Evolutionary conservation across 192 early-diverging fungal species (phyloP).

Genomic region (Backusella westeae): DNA sequence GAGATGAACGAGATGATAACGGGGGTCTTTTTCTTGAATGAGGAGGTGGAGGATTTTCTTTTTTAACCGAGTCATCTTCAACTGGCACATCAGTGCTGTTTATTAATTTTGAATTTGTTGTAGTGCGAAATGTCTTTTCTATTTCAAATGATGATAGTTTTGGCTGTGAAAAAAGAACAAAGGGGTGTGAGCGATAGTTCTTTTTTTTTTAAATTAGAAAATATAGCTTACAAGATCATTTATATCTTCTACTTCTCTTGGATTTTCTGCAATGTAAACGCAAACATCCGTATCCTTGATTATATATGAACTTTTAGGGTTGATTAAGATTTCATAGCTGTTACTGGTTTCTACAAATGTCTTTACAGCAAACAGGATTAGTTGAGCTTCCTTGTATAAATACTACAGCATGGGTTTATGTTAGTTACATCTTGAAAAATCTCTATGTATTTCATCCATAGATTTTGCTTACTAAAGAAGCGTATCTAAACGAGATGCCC

Average conservation of each 20-base stretch:
- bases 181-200: not conserved
- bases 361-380: constrained; percentile 41
- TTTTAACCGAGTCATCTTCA: not conserved
- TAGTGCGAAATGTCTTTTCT: not conserved
- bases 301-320: constrained; percentile 48
- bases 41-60: not conserved
- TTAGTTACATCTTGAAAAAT: not conserved
- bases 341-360: constrained; percentile 18
- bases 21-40: not conserved
- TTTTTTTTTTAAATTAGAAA: not conserved
- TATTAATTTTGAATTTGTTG: not conserved
- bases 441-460: not conserved
- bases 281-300: constrained; percentile 43
- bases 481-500: constrained; percentile 52
- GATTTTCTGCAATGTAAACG: constrained; percentile 51
- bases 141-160: not conserved
- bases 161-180: not conserved
- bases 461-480: constrained; percentile 30
- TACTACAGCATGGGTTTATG: not conserved
- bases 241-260: constrained; percentile 38
- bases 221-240: constrained; percentile 19
- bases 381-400: constrained; percentile 42
- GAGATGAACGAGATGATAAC: not conserved
- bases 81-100: not conserved
- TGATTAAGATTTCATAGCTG: constrained; percentile 47